Conservation (phyloP, 805 yeast genomes). For the Starmerella vaccinii region DNA sequence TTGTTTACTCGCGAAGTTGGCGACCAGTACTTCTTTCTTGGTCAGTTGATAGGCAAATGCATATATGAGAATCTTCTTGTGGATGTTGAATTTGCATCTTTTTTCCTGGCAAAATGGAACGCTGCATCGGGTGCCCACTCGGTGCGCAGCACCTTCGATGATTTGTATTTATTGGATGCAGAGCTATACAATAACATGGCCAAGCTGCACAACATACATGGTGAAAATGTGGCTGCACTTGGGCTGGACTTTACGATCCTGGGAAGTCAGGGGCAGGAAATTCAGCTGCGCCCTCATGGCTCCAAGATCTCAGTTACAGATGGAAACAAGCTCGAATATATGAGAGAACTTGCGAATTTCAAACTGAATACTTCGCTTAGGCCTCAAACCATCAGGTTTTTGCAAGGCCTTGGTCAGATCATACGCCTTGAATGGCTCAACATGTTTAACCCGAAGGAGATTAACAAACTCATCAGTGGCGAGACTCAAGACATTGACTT, state of each 20-base stretch:
- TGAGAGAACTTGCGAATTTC: slow-evolving; percentile 67
- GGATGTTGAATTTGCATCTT: slow-evolving; percentile 76
- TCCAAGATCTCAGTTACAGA: slow-evolving; percentile 44
- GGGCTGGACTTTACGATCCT: slow-evolving; percentile 58
- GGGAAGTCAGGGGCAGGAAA: slow-evolving; percentile 31
- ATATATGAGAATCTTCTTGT: slow-evolving; percentile 71
- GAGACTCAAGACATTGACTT: slow-evolving; percentile 61
- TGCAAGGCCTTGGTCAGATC: slow-evolving; percentile 60
- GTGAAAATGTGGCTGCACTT: slow-evolving; percentile 43
- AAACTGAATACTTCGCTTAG: slow-evolving; percentile 55
- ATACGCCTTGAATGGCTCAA: slow-evolving; percentile 66
- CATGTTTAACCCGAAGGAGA: slow-evolving; percentile 74
- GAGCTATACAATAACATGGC: slow-evolving; percentile 56
- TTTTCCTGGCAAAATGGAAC: slow-evolving; percentile 62
- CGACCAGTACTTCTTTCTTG: slow-evolving; percentile 47
- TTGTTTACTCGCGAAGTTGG: slow-evolving; percentile 6
- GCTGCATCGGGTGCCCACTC: slow-evolving; percentile 24
- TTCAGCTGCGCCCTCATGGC: slow-evolving; percentile 59
- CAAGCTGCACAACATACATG: slow-evolving; percentile 47
- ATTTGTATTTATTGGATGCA: slow-evolving; percentile 58
- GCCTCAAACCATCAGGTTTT: slow-evolving; percentile 51
- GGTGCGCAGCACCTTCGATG: slow-evolving; percentile 56
- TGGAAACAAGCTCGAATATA: slow-evolving; percentile 57
- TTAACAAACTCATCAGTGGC: slow-evolving; percentile 78
- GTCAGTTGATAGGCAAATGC: slow-evolving; percentile 80